Percentiles rank a stretch among this genome's conserved stretches.
Evolutionary conservation across 192 early-diverging fungal genomes (phyloP).

Genomic region (Rhizoclosmatium sp.): DNA sequence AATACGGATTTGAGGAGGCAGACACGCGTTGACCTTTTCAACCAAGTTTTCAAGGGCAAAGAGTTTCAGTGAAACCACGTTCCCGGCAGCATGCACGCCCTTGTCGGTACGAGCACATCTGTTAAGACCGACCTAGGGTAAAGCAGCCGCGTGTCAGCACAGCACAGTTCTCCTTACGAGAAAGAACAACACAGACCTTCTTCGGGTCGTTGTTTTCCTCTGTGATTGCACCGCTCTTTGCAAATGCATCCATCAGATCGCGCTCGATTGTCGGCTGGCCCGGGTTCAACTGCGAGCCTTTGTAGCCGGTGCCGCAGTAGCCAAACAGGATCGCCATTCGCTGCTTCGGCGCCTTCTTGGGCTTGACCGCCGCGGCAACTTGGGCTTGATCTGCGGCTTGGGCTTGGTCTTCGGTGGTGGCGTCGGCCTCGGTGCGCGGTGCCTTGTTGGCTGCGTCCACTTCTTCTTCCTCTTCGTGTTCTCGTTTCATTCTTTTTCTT

Average conservation of each 20-base stretch:
- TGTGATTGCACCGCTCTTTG: constrained; percentile 81
- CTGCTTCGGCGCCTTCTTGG: constrained; percentile 72
- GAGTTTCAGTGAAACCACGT: constrained; percentile 94
- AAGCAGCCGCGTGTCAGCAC: constrained; percentile 29
- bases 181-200: constrained; percentile 78
- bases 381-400: background rate
- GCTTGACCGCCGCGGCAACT: background rate
- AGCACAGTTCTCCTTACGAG: constrained; percentile 47
- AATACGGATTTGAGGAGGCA: constrained; percentile 89
- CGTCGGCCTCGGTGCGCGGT: background rate
- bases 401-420: background rate
- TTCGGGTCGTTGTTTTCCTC: constrained; percentile 82
- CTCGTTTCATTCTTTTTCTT: background rate
- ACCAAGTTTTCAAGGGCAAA: constrained; percentile 78
- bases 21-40: constrained; percentile 76
- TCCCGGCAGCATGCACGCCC: constrained; percentile 97
- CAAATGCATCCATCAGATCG: constrained; percentile 88
- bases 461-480: background rate
- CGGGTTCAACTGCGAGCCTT: constrained; percentile 96
- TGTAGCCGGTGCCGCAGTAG: constrained; percentile 94
- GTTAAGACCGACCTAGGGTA: constrained; percentile 76
- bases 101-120: constrained; percentile 97
- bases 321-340: constrained; percentile 91
- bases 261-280: constrained; percentile 78
- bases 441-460: background rate